These are phyloP conservation scores for Phytophthora pini DNA, from an alignment of 352 stramenopile species.

Conservation along the genomic window DNA sequence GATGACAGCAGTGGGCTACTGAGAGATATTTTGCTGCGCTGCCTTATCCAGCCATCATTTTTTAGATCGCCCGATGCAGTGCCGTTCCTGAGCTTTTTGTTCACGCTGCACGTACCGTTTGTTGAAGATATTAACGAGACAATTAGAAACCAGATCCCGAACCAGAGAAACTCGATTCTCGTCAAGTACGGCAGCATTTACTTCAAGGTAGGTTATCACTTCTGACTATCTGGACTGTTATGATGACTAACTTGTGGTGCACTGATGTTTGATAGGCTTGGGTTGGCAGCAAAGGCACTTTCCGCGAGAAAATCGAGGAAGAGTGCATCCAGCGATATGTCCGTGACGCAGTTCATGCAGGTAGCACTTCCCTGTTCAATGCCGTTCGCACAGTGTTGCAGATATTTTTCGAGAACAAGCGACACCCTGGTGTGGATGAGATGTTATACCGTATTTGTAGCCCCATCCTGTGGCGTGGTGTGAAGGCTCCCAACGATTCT, in stretches of 20 bases:
- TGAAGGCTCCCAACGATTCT: conserved; percentile 85
- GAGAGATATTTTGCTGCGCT: conserved; percentile 86
- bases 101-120: conserved; percentile 87
- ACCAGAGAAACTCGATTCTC: conserved; percentile 84
- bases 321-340: conserved; percentile 87
- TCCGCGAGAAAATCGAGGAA: conserved; percentile 78
- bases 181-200: conserved; percentile 85
- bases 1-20: conserved; percentile 80
- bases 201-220: conserved; percentile 57
- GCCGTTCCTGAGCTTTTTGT: conserved; percentile 86
- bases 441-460: conserved; percentile 88
- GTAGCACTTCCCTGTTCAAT: conserved; percentile 71
- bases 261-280: conserved; percentile 47
- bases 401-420: conserved; percentile 90
- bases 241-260: neutral
- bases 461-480: conserved; percentile 84
- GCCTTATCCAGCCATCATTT: conserved; percentile 87
- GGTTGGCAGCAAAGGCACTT: conserved; percentile 61
- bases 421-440: conserved; percentile 78
- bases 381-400: conserved; percentile 71
- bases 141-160: conserved; percentile 87
- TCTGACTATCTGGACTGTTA: neutral
- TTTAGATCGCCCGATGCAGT: conserved; percentile 86
- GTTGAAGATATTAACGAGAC: conserved; percentile 88
- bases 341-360: conserved; percentile 73